These are phyloP conservation scores for Citrus medica DNA, from an alignment of 345 rosid species.

Conservation along the genomic window DNA sequence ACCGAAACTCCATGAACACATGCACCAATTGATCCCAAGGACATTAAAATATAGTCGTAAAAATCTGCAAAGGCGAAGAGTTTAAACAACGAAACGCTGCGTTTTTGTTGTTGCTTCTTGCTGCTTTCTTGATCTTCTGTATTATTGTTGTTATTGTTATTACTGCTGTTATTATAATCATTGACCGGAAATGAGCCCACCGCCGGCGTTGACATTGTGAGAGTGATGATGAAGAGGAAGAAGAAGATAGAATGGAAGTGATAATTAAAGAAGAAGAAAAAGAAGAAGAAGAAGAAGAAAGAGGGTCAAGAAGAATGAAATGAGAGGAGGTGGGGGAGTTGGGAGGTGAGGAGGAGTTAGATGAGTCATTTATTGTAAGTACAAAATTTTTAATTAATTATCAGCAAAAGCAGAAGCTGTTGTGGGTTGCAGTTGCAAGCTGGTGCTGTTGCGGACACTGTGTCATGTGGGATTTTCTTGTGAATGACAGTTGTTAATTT, in stretches of 20 bases:
- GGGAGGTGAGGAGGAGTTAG: constrained; percentile 21
- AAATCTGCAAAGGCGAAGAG: constrained; percentile 79
- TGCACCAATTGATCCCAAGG: constrained; percentile 85
- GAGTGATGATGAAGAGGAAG: neutral
- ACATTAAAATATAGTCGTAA: constrained; percentile 77
- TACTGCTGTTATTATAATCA: neutral
- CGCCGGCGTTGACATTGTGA: constrained; percentile 1
- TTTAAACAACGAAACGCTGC: constrained; percentile 56
- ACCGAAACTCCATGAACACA: constrained; percentile 88
- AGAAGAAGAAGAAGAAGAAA: neutral
- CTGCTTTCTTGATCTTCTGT: constrained; percentile 16
- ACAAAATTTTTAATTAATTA: neutral
- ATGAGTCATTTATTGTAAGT: constrained; percentile 20
- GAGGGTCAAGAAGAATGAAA: neutral
- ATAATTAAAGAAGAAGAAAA: too few species aligned
- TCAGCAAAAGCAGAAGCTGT: neutral
- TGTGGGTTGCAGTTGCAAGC: neutral
- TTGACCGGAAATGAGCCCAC: neutral
- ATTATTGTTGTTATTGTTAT: neutral
- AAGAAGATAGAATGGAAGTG: neutral
- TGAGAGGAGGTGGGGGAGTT: neutral
- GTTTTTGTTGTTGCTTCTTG: constrained; percentile 12
- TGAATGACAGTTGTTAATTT: constrained; percentile 7
- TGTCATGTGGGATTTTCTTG: neutral
- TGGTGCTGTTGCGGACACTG: neutral